These are phyloP conservation scores for Metschnikowia borealis DNA, from an alignment of 805 yeast genomes.

Conservation along the genomic window DNA sequence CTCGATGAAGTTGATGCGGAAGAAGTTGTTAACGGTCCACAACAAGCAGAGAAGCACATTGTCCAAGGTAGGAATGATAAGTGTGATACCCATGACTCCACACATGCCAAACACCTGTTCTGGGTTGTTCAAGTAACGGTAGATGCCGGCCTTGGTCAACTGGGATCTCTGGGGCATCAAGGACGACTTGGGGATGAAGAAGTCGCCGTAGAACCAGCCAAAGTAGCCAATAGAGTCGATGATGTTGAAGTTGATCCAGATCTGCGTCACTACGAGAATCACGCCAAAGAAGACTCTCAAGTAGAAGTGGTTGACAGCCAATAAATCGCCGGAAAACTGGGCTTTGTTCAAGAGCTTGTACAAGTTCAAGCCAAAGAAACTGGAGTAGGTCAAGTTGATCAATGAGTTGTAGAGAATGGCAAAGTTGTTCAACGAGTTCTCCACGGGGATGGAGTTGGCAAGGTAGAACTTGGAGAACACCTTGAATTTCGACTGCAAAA, in stretches of 20 bases:
- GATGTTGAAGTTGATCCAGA: constrained; percentile 67
- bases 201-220: constrained; percentile 91
- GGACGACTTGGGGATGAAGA: constrained; percentile 55
- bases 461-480: constrained; percentile 63
- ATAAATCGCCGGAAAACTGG: constrained; percentile 3
- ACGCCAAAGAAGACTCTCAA: constrained; percentile 58
- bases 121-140: constrained; percentile 77
- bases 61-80: constrained; percentile 52
- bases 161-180: constrained; percentile 36
- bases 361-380: constrained; percentile 43
- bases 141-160: constrained; percentile 74
- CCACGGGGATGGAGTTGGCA: constrained; percentile 59
- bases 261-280: constrained; percentile 53
- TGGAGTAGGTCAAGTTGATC: constrained; percentile 51
- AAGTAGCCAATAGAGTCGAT: constrained; percentile 70
- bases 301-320: constrained; percentile 37
- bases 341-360: constrained; percentile 20
- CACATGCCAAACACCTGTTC: constrained; percentile 75
- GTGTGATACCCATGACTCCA: constrained; percentile 73
- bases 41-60: constrained; percentile 47
- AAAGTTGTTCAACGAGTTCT: constrained; percentile 70
- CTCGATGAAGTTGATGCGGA: constrained; percentile 70
- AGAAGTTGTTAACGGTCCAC: constrained; percentile 64
- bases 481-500: constrained; percentile 56
- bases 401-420: constrained; percentile 55